These are phyloP conservation scores for Penicillium sclerotigenum DNA, from an alignment of 2,329 filamentous ascomycete genomes.

Conservation along the genomic window DNA sequence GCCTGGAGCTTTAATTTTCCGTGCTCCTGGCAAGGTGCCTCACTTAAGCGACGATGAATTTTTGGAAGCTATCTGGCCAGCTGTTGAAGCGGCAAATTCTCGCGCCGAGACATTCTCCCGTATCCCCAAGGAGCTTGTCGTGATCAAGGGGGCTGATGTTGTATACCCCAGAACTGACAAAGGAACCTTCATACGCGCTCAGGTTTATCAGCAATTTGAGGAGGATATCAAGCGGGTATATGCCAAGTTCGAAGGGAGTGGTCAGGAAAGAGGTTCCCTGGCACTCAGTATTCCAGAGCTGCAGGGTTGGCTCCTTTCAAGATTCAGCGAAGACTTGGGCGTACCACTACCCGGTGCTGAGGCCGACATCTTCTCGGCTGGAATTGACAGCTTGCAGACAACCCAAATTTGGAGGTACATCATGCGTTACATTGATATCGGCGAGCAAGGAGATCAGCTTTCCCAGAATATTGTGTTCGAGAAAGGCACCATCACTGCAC, in stretches of 20 bases:
- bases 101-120: constrained; percentile 53
- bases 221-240: constrained; percentile 50
- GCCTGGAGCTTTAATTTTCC: constrained; percentile 49
- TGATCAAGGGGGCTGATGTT: constrained; percentile 47
- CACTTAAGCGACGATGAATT: constrained; percentile 48
- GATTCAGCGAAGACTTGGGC: constrained; percentile 23
- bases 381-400: constrained; percentile 59
- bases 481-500: constrained; percentile 48
- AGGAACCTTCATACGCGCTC: constrained; percentile 54
- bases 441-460: constrained; percentile 40
- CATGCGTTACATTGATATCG: constrained; percentile 50
- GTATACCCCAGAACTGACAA: constrained; percentile 56
- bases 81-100: constrained; percentile 52
- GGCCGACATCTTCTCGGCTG: constrained; percentile 58
- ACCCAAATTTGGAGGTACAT: constrained; percentile 56
- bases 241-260: constrained; percentile 41
- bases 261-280: constrained; percentile 26
- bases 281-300: constrained; percentile 14
- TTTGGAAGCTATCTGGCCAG: constrained; percentile 45
- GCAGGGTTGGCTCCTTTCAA: constrained; percentile 47
- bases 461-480: constrained; percentile 61
- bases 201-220: constrained; percentile 50
- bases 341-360: constrained; percentile 30
- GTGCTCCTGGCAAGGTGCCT: constrained; percentile 53
- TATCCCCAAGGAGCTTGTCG: constrained; percentile 54